phyloP scores from a whole-genome alignment of 164 flowering plant genomes.

The Stephania japonica region DNA sequence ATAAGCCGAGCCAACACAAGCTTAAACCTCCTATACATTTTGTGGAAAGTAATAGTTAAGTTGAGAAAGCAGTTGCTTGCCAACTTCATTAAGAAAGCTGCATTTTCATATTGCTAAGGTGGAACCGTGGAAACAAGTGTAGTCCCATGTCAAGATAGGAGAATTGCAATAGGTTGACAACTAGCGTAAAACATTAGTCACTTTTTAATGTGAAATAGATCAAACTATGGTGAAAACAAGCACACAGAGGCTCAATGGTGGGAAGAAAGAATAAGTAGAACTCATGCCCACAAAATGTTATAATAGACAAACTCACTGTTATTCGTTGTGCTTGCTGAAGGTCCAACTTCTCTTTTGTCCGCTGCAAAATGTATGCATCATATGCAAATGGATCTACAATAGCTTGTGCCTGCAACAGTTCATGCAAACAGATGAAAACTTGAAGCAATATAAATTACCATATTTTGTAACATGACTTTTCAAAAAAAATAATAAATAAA shows the following conservation, averaged over 20 bases:
- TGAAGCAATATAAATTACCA: not conserved
- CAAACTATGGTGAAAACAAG: not conserved
- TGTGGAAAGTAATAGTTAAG: not conserved
- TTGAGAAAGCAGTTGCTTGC: not conserved
- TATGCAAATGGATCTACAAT: slow-evolving; percentile 67
- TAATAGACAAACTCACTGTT: slow-evolving; percentile 46
- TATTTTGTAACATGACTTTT: not conserved
- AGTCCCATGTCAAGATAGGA: too few species aligned
- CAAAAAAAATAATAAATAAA: too few species aligned
- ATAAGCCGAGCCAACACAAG: not conserved
- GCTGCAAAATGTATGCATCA: slow-evolving; percentile 54
- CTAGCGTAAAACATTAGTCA: not conserved
- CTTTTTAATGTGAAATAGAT: not conserved
- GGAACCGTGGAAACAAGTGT: too few species aligned
- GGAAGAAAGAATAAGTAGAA: not conserved
- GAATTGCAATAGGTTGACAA: too few species aligned
- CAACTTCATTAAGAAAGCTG: not conserved
- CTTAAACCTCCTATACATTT: not conserved
- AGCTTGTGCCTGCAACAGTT: slow-evolving; percentile 52
- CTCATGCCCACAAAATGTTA: not conserved
- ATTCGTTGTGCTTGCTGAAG: slow-evolving; percentile 55
- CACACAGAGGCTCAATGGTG: not conserved
- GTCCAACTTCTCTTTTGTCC: slow-evolving; percentile 70
- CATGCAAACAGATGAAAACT: not conserved
- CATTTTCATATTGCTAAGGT: not conserved